These are phyloP conservation scores for Pyricularia pennisetigena DNA, from an alignment of 2,329 filamentous ascomycete species.

Conservation along the genomic window DNA sequence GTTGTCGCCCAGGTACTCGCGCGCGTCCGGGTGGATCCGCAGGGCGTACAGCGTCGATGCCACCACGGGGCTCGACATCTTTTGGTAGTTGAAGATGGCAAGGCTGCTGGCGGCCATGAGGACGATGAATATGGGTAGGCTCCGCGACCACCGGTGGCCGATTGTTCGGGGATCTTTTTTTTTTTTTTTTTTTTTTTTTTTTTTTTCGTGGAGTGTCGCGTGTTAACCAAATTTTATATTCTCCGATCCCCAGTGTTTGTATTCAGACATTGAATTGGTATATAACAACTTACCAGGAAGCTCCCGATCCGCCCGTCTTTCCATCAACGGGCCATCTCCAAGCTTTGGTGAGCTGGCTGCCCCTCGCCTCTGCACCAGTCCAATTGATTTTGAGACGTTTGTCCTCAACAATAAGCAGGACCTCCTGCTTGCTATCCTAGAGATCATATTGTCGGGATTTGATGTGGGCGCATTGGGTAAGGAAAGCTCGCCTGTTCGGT, in stretches of 20 bases:
- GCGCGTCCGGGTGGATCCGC: conserved; percentile 65
- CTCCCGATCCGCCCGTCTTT: conserved; percentile 54
- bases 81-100: conserved; percentile 99
- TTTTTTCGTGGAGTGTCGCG: too few relatives aligned
- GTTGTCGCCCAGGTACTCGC: conserved; percentile 74
- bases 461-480: not conserved
- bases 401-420: conserved; percentile 8
- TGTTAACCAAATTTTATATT: not conserved
- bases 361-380: conserved; percentile 27
- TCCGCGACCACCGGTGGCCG: conserved; percentile 50
- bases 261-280: not conserved
- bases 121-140: conserved; percentile 70
- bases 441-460: conserved; percentile 8
- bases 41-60: conserved; percentile 84
- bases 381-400: not conserved
- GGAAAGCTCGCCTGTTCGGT: not conserved
- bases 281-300: conserved; percentile 44
- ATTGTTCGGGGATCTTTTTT: conserved; percentile 1
- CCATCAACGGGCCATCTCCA: conserved; percentile 55
- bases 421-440: conserved; percentile 8
- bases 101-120: conserved; percentile 62
- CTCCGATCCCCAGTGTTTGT: not conserved
- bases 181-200: not conserved
- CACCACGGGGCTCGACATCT: conserved; percentile 79
- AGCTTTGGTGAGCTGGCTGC: conserved; percentile 45